Evolutionary conservation across 805 yeast species (phyloP).

Genomic region (Naumovozyma baii): DNA sequence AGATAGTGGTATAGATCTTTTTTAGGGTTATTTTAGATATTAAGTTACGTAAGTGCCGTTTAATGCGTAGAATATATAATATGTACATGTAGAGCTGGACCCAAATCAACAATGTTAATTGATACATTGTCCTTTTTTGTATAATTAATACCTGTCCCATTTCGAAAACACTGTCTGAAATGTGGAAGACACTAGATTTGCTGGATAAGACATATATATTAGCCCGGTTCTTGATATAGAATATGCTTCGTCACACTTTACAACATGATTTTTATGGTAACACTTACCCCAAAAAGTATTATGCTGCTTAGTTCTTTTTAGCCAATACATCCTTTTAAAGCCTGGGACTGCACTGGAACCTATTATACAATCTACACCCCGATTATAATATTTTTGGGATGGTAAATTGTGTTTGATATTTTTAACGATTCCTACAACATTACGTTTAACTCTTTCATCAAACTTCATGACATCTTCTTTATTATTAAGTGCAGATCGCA

Average conservation of each 20-base stretch:
- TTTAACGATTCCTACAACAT: slow-evolving; percentile 8
- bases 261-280: slow-evolving; percentile 17
- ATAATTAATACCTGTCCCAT: too few relatives aligned
- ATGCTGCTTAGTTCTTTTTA: slow-evolving; percentile 21
- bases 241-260: slow-evolving; percentile 10
- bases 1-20: too few relatives aligned
- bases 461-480: slow-evolving; percentile 12
- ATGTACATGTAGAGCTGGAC: too few relatives aligned
- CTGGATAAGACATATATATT: slow-evolving; percentile 22
- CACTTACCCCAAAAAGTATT: slow-evolving; percentile 19
- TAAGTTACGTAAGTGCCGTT: not conserved
- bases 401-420: slow-evolving; percentile 17
- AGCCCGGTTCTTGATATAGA: slow-evolving; percentile 21
- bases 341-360: slow-evolving; percentile 21
- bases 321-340: slow-evolving; percentile 29
- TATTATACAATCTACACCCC: slow-evolving; percentile 21
- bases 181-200: slow-evolving; percentile 14
- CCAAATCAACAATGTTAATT: too few relatives aligned
- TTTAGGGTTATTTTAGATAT: too few relatives aligned
- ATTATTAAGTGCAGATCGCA: slow-evolving; percentile 11
- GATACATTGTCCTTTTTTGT: too few relatives aligned
- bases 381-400: slow-evolving; percentile 16
- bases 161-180: slow-evolving; percentile 23
- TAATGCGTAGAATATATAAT: not conserved
- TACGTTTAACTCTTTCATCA: slow-evolving; percentile 9